Base-by-base conservation (phyloP, 805 yeast species). In the Pichia pseudocactophila region DNA sequence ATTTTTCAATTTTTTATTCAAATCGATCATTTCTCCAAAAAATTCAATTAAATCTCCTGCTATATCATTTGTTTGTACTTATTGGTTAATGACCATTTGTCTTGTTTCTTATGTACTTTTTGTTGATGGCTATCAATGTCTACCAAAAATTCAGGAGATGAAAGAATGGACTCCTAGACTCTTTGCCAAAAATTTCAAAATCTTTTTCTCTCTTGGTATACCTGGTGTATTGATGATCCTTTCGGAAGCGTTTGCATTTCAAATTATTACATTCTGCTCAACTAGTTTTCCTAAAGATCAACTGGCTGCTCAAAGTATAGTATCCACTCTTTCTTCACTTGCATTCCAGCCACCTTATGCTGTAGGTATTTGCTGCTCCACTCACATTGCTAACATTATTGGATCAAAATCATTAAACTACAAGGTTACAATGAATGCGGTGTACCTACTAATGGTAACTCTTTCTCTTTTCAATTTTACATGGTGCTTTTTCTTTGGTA, bases 61-160 rank as follows among this genome's bases (percentile, higher is more conserved):
- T 30, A 62, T 79, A 17, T 71, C 87, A 8, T 82, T 81, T 22
- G 78, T 76, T 2, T 65, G 77, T 18, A 78, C 85, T 12, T 76
- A 79, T 56, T 82, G 85, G 78, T 53, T 77, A 42, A 80, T 82
- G 84, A 75, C 81, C 25, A 36, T 67, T 15, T 61, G 73, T 28
- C 55, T 83, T 39, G 52, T 77, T 30, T 46, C 62, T 1, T 85
- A 83, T 56, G 78, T 74, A 2, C 47, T 68, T 4, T 67, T 65
- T 40, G 58, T 80, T 30, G 84, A 81, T 52, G 89, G 88, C 3
- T 64, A 64, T 36, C 71, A 73, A 50, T 82, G 90, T 52, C 81
- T 88, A 87, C 56, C 57, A n/a, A 46, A 49, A 7, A 18, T 19
- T 4, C 15, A 28, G 10, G 39, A 35, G n/a, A 20, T 53, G 5